Conservation (phyloP, 202 grass and related monocot species). For the Dendrocalamus latiflorus region DNA sequence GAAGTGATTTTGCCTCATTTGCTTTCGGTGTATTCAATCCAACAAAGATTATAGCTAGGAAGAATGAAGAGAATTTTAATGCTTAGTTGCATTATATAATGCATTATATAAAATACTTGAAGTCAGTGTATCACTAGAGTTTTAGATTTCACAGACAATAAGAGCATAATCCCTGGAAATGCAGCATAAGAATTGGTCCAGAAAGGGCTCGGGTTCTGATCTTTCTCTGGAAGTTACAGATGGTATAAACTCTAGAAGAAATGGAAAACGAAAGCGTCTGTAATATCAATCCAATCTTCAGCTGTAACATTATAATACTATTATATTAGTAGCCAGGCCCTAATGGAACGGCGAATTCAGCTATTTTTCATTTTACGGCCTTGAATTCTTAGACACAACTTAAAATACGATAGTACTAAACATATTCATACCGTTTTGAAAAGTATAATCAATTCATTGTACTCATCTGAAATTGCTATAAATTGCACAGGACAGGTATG, state of each 20-base stretch:
- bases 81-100: too few species aligned
- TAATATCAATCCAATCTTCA: not conserved
- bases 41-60: not conserved
- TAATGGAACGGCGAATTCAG: not conserved
- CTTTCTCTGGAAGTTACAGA: not conserved
- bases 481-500: not conserved
- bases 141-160: not conserved
- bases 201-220: not conserved
- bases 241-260: not conserved
- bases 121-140: not conserved
- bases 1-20: not conserved
- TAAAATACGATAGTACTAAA: not conserved
- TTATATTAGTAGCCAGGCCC: not conserved
- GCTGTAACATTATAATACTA: not conserved
- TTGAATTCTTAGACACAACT: conserved; percentile 5
- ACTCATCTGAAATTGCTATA: not conserved
- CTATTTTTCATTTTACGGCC: not conserved
- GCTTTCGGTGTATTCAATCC: not conserved
- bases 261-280: not conserved
- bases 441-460: not conserved
- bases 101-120: not conserved
- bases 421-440: not conserved
- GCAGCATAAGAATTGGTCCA: not conserved
- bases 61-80: not conserved
- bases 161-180: not conserved